phyloP scores from a whole-genome alignment of 192 early-diverging fungal species.

The Rhizophagus clarus region DNA sequence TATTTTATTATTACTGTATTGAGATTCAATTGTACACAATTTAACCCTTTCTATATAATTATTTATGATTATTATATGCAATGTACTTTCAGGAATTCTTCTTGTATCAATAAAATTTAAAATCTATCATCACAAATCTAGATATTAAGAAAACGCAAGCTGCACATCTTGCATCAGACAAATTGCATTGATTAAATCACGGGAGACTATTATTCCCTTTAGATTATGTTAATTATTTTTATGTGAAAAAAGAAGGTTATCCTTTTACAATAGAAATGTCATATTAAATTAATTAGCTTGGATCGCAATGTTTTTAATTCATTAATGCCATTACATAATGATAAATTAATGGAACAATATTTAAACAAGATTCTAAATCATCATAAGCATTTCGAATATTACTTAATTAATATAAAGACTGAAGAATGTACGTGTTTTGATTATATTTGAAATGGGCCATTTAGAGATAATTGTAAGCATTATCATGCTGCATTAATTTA shows the following conservation, averaged over 20 bases:
- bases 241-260: background rate
- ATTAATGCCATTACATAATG: background rate
- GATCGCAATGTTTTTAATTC: background rate
- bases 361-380: too few species aligned
- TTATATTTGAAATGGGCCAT: background rate
- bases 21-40: too few species aligned
- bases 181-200: background rate
- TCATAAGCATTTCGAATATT: too few species aligned
- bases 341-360: background rate
- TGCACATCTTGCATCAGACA: background rate
- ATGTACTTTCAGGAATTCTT: too few species aligned
- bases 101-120: too few species aligned
- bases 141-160: too few species aligned
- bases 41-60: too few species aligned
- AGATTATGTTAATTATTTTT: background rate
- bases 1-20: too few species aligned
- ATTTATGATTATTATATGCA: too few species aligned
- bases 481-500: background rate
- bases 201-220: background rate
- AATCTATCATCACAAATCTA: too few species aligned
- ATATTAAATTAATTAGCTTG: background rate
- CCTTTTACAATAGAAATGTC: background rate
- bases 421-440: background rate
- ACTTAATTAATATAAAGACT: too few species aligned
- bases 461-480: background rate